Evolutionary conservation across 106 monocot species (phyloP), one percentile per base, ranked within the genome.

Genomic region (Gastrodia elata): DNA sequence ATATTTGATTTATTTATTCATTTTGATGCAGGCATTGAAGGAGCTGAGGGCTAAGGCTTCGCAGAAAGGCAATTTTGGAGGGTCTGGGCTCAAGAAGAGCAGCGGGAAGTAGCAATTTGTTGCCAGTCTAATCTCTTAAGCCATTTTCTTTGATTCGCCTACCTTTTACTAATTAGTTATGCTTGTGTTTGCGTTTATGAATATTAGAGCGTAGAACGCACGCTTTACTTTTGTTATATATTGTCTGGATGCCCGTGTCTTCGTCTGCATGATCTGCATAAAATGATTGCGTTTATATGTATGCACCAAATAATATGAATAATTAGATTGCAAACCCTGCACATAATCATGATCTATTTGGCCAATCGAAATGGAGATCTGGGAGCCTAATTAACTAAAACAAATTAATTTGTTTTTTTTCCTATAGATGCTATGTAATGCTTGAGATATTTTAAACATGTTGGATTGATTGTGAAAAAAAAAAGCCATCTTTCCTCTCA

Each of bases 41-140:
- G 88, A 88, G 40, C 42, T 88, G 72, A 88, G 75, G 64, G 88
- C 88, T 16, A 88, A 88, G 64, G 88, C 87, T 44, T 52, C 80
- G 1, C 84, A 84, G 77, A 88, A 88, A 75, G 88, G 84, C 24
- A 27, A 80, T 5, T 80, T 88, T 58, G 82, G 88, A 38, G 88
- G 88, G 46, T 20, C 84, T 41, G 88, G 88, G 3, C 84, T 88
- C 7, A 88, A 88, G 77, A 88, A 88, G 70, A 88, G 88, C 11
- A 11, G 61, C 27, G 84, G 88, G 6, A 88, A 88, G 80, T 84
- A 88, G 65, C 84, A 73, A 84, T 32, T 20, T 26, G 6, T 6
- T 65, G 11, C n/a, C n/a, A n/a, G 5, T 44, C 11, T 61, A 8
- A 13, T 10, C 9, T 9, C 59, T 59, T 8, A 59, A 30, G 1